These are phyloP conservation scores for Musa acuminata DNA, from an alignment of 176 grass and related monocot species.

Conservation along the genomic window DNA sequence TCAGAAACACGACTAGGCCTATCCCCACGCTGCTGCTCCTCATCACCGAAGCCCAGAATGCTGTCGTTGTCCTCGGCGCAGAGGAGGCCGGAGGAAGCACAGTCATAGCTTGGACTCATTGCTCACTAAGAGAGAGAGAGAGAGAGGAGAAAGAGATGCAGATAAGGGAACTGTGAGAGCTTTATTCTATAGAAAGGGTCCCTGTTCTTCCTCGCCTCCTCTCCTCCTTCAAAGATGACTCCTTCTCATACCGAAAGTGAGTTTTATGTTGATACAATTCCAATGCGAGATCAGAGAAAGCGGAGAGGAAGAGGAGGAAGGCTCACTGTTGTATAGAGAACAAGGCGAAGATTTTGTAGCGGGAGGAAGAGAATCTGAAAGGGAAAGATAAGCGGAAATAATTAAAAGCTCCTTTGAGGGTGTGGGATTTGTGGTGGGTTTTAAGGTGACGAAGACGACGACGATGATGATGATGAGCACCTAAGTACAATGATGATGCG, in stretches of 20 bases:
- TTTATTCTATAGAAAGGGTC: neutral
- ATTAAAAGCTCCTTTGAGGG: neutral
- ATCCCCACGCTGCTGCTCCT: slow-evolving; percentile 20
- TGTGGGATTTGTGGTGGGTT: neutral
- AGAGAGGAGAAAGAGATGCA: neutral
- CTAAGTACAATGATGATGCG: neutral
- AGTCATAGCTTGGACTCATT: slow-evolving; percentile 61
- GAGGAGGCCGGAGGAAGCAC: slow-evolving; percentile 52
- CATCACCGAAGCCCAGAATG: slow-evolving; percentile 39
- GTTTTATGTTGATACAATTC: neutral
- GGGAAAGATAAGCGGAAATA: slow-evolving; percentile 22
- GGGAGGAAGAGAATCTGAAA: slow-evolving; percentile 21
- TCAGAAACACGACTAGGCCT: neutral
- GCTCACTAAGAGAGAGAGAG: neutral
- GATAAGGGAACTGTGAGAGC: neutral
- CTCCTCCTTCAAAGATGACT: slow-evolving; percentile 4
- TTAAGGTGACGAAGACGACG: neutral
- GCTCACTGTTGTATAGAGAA: slow-evolving; percentile 8
- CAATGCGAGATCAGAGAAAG: neutral
- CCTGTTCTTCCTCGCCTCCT: slow-evolving; percentile 1
- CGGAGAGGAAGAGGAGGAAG: neutral
- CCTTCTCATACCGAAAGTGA: slow-evolving; percentile 9
- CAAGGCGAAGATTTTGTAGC: slow-evolving; percentile 25
- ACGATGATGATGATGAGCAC: too few relatives aligned
- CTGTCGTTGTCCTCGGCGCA: slow-evolving; percentile 72